Conservation (phyloP, 2,329 filamentous ascomycete species). For the Karstenula rhodostoma region DNA sequence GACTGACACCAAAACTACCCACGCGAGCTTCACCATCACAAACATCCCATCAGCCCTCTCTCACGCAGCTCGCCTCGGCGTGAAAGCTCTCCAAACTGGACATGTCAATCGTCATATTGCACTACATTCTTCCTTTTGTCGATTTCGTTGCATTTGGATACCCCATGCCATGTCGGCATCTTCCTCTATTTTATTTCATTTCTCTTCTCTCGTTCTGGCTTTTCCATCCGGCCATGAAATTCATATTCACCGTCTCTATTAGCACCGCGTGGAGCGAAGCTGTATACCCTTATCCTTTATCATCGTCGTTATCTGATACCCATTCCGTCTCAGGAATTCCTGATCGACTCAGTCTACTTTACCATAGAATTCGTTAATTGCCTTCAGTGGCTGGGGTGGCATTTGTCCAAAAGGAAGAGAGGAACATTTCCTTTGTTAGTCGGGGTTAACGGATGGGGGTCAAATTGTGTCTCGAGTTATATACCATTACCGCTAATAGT, state of each 20-base stretch:
- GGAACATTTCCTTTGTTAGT: conserved; percentile 7
- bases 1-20: background rate
- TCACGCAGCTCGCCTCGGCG: background rate
- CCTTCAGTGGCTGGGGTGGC: conserved; percentile 10
- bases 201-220: conserved; percentile 1
- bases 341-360: background rate
- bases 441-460: background rate
- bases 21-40: background rate
- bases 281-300: conserved; percentile 12
- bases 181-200: background rate
- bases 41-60: background rate
- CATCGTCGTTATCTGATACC: conserved; percentile 6
- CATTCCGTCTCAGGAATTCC: conserved; percentile 1
- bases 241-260: conserved; percentile 23
- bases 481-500: conserved; percentile 8
- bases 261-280: conserved; percentile 27
- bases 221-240: background rate
- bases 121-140: conserved; percentile 2
- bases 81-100: background rate
- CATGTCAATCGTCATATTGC: background rate
- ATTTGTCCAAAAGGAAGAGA: background rate
- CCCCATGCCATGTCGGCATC: conserved; percentile 14
- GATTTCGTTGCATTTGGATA: conserved; percentile 13
- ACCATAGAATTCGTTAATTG: conserved; percentile 1
- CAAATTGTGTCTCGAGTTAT: conserved; percentile 8